phyloP scores from a whole-genome alignment of 306 rosid genomes.

The Mimosa pudica region DNA sequence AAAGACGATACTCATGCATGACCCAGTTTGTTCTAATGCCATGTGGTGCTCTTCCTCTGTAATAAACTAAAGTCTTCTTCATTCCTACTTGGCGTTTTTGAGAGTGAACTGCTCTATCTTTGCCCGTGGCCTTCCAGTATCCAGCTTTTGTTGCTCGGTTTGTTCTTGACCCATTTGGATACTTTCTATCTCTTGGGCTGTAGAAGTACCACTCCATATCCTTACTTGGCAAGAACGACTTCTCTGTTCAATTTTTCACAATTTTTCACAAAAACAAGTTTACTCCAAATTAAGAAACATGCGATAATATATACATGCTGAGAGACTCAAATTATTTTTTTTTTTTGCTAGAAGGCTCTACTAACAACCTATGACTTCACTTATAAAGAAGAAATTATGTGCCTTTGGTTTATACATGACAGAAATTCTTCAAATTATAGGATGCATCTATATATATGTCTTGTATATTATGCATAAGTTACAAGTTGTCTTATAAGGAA shows the following conservation, averaged over 20 bases:
- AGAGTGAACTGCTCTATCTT: conserved; percentile 77
- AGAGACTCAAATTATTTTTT: no score
- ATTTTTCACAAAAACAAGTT: no score
- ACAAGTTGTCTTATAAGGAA: not conserved
- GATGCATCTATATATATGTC: no score
- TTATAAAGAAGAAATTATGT: no score
- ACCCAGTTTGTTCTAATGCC: conserved; percentile 94
- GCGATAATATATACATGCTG: no score
- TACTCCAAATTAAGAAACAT: not conserved
- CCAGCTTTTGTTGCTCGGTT: conserved; percentile 89
- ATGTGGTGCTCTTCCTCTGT: conserved; percentile 92
- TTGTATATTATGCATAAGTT: no score
- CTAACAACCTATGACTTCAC: no score
- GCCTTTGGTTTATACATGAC: no score
- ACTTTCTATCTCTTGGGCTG: conserved; percentile 88
- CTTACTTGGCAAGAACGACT: conserved; percentile 84
- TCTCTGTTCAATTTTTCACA: conserved; percentile 44
- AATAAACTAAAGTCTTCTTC: conserved; percentile 95
- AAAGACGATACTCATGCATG: conserved; percentile 91
- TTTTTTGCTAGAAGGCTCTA: no score
- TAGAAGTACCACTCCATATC: conserved; percentile 98
- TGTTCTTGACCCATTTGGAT: conserved; percentile 98
- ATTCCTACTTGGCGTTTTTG: conserved; percentile 68
- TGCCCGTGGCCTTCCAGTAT: conserved; percentile 97
- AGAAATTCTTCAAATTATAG: no score